Percentiles rank a stretch among this genome's conserved stretches.
Conservation (phyloP, 306 rosid species). For the Coriaria nepalensis region DNA sequence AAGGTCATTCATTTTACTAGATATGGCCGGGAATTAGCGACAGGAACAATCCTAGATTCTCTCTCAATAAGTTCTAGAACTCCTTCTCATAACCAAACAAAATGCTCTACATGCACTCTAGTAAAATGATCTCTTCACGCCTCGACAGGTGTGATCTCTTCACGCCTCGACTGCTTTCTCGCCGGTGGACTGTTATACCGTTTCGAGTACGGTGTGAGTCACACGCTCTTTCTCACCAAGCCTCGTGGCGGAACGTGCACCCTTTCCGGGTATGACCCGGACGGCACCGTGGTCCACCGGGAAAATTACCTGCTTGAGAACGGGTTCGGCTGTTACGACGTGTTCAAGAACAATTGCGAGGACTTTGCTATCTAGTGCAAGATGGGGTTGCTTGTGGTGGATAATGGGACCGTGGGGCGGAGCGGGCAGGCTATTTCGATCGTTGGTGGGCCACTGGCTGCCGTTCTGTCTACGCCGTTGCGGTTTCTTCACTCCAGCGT, state of each 20-base stretch:
- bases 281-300: constrained; percentile 56
- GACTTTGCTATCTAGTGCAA: constrained; percentile 95
- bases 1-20: constrained; percentile 85
- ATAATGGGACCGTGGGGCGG: constrained; percentile 53
- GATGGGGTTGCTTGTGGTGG: constrained; percentile 65
- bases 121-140: constrained; percentile 69
- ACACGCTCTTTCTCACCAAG: constrained; percentile 66
- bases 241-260: constrained; percentile 97
- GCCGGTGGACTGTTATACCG: constrained; percentile 78
- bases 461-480: constrained; percentile 56
- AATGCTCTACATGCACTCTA: constrained; percentile 45
- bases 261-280: constrained; percentile 53
- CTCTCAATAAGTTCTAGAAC: constrained; percentile 74
- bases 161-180: constrained; percentile 83
- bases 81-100: constrained; percentile 22
- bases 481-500: constrained; percentile 54
- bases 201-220: constrained; percentile 57
- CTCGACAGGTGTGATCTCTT: constrained; percentile 51
- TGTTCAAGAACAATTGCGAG: constrained; percentile 86
- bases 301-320: constrained; percentile 49
- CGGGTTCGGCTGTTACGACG: constrained; percentile 76
- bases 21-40: constrained; percentile 87
- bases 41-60: constrained; percentile 66
- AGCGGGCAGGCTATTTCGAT: constrained; percentile 83
- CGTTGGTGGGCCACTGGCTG: constrained; percentile 93